Evolutionary conservation across 2,329 filamentous ascomycete species (phyloP), one percentile per base, ranked within the genome.

Genomic region (Metarhizium robertsii): DNA sequence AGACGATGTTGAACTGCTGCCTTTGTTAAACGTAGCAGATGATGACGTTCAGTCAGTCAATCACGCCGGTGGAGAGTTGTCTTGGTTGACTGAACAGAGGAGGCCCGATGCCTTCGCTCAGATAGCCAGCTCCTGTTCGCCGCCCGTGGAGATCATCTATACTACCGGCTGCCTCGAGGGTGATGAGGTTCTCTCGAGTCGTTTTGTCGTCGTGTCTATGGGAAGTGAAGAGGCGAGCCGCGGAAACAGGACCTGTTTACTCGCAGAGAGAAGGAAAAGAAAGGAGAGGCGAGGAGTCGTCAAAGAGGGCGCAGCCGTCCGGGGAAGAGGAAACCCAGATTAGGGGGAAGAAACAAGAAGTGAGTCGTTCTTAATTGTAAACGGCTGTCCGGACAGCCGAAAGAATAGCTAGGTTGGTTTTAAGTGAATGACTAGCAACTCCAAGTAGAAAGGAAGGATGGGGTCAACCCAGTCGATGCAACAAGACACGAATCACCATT

Each of bases 31-130:
- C 13, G 11, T 2, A 5, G 14, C 14, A 40, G 38, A 40, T 3
- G 38, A 40, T 5, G 38, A 40, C 13, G 38, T 40, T 11, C 14
- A 14, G 14, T 16, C 4, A 11, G 13, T 16, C 4, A 40, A 40
- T 16, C 1, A 40, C 13, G 14, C 14, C 3, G 38, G 38, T 40
- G 38, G 13, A 40, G 14, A 40, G 13, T 5, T 13, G 5, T 16
- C 38, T 16, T n/a, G 25, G 38, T 40, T 40, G 38, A 5, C 38
- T 40, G 38, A 40, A 53, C 8, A 36, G 32, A 42, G 36, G 45
- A 55, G 54, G 50, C 54, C n/a, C 20, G 16, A 43, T 25, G 50
- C 45, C 54, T 49, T 55, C 50, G 54, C 54, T 49, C 40, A 34
- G n/a, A 32, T 18, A 49, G 54, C 50, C 54, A 29, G 20, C 16